Evolutionary conservation across 345 rosid genomes (phyloP).

Genomic region (Corchorus olitorius): DNA sequence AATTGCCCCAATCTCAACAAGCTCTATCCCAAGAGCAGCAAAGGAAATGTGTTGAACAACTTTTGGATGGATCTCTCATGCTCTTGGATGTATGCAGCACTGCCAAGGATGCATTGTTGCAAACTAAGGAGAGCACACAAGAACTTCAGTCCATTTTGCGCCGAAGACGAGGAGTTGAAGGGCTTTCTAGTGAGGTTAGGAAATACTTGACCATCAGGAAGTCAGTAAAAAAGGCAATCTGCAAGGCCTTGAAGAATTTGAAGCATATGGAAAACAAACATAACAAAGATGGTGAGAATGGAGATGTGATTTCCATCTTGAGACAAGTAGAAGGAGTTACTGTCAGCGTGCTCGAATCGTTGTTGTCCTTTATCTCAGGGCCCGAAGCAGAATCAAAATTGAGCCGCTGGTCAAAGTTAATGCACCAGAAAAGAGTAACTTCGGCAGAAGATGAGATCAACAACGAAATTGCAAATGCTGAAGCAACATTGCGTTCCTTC

Average conservation of each 20-base stretch:
- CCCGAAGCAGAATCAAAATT: conserved; percentile 26
- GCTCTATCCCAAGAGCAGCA: conserved; percentile 32
- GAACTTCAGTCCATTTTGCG: conserved; percentile 31
- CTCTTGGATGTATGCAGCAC: conserved; percentile 38
- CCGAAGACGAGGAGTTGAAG: conserved; percentile 28
- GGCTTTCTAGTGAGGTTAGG: conserved; percentile 7
- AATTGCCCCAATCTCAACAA: conserved; percentile 31
- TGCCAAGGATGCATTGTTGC: conserved; percentile 33
- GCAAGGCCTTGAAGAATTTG: conserved; percentile 26
- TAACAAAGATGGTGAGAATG: conserved; percentile 7
- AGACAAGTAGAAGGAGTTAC: conserved; percentile 38
- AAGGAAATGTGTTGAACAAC: conserved; percentile 21
- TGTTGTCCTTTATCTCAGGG: conserved; percentile 39
- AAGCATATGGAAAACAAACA: conserved; percentile 15
- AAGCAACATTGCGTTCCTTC: conserved; percentile 30
- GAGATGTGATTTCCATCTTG: conserved; percentile 23
- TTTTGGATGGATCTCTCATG: conserved; percentile 39
- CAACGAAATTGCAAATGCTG: conserved; percentile 39
- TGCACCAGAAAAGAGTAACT: conserved; percentile 30
- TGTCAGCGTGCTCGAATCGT: conserved; percentile 33
- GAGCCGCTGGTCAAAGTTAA: conserved; percentile 35
- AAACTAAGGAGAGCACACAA: conserved; percentile 26
- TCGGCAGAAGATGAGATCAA: conserved; percentile 29
- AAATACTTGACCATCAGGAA: conserved; percentile 31
- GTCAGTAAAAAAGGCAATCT: conserved; percentile 24